Evolutionary conservation across 768 basidiomycete genomes (phyloP).

Genomic region (Dacryopinax primogenitus): DNA sequence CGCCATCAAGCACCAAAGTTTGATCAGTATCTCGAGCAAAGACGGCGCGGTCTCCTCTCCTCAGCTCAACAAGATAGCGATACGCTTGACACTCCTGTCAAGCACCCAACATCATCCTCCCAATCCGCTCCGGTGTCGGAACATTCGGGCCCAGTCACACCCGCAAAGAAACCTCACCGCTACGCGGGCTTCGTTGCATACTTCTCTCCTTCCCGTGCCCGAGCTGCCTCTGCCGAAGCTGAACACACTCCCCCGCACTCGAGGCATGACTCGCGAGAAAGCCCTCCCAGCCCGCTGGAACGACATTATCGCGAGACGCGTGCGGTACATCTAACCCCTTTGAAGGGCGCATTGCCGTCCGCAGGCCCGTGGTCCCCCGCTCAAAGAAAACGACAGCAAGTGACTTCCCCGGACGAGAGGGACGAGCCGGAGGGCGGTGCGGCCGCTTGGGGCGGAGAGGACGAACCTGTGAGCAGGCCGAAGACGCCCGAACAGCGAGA

Average conservation of each 20-base stretch:
- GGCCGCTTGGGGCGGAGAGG: constrained; percentile 35
- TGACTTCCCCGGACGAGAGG: constrained; percentile 12
- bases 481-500: constrained; percentile 21
- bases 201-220: constrained; percentile 11
- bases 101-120: constrained; percentile 36
- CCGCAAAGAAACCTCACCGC: constrained; percentile 28
- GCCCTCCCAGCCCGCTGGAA: constrained; percentile 61
- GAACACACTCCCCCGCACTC: not conserved
- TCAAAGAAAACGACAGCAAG: constrained; percentile 38
- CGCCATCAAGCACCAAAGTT: constrained; percentile 62
- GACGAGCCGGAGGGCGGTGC: constrained; percentile 24
- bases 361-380: constrained; percentile 54
- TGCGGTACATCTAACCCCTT: constrained; percentile 57
- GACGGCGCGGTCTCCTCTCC: constrained; percentile 79
- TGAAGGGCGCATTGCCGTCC: constrained; percentile 45
- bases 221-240: not conserved
- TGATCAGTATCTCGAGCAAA: constrained; percentile 70
- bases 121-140: constrained; percentile 24
- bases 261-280: constrained; percentile 26
- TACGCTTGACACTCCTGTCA: constrained; percentile 62
- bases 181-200: constrained; percentile 3
- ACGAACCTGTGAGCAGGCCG: constrained; percentile 16
- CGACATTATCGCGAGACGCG: constrained; percentile 72
- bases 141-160: constrained; percentile 35
- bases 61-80: constrained; percentile 76